These are phyloP conservation scores for Mrakia gelida DNA, from an alignment of 768 basidiomycete genomes.

Conservation along the genomic window DNA sequence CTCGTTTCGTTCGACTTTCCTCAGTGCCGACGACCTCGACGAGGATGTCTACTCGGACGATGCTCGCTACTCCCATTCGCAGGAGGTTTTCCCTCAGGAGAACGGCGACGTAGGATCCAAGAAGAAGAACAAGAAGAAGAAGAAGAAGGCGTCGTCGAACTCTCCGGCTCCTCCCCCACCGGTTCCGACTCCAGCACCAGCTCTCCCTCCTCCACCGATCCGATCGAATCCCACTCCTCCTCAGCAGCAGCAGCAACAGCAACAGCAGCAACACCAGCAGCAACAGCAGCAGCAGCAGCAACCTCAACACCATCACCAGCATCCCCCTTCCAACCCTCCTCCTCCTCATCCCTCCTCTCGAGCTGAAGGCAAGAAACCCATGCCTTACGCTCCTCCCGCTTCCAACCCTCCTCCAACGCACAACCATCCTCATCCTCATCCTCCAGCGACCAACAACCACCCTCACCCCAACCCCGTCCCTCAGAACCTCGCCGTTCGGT, in stretches of 20 bases:
- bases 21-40: constrained; percentile 52
- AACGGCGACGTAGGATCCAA: constrained; percentile 23
- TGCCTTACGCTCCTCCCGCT: constrained; percentile 57
- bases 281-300: constrained; percentile 44
- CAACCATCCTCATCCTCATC: constrained; percentile 19
- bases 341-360: constrained; percentile 66
- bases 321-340: constrained; percentile 47
- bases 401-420: constrained; percentile 33
- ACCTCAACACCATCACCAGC: constrained; percentile 47
- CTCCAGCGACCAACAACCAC: constrained; percentile 23
- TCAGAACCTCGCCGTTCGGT: constrained; percentile 38
- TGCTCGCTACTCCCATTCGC: constrained; percentile 30
- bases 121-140: constrained; percentile 35
- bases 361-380: constrained; percentile 88
- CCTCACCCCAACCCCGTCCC: constrained; percentile 15
- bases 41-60: constrained; percentile 46
- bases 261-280: no score
- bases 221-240: constrained; percentile 33
- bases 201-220: constrained; percentile 12
- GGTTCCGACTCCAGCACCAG: constrained; percentile 8
- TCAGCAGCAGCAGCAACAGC: constrained; percentile 37
- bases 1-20: not conserved
- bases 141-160: constrained; percentile 15
- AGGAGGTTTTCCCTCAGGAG: constrained; percentile 8
- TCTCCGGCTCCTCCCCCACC: constrained; percentile 2